These are phyloP conservation scores for Craspedostauros australis DNA, from an alignment of 108 stramenopile species.

Conservation along the genomic window DNA sequence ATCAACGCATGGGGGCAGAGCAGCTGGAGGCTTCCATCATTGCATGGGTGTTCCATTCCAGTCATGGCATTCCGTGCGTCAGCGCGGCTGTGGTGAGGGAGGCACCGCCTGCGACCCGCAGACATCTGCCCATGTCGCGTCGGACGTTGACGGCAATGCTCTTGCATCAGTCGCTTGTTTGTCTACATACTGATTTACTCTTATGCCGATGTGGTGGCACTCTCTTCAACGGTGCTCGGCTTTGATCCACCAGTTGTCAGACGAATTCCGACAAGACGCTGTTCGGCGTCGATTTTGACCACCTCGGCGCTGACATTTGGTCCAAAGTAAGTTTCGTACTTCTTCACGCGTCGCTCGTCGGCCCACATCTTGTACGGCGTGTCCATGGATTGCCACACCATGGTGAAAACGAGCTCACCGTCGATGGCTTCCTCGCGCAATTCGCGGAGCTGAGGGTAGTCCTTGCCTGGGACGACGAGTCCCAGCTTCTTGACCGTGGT, in stretches of 20 bases:
- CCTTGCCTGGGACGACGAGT: conserved; percentile 88
- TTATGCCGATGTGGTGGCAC: background rate
- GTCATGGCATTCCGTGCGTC: too few species aligned
- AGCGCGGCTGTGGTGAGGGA: too few species aligned
- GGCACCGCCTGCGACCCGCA: too few species aligned
- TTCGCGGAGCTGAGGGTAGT: conserved; percentile 90
- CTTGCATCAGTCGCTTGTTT: too few species aligned
- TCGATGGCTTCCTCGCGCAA: conserved; percentile 63
- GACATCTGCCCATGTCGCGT: too few species aligned
- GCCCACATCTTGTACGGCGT: conserved; percentile 98
- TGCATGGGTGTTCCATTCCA: too few species aligned
- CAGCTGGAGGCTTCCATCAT: too few species aligned
- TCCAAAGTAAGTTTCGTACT: conserved; percentile 94
- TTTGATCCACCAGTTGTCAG: conserved; percentile 61
- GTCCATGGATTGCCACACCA: conserved; percentile 90
- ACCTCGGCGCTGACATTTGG: conserved; percentile 86
- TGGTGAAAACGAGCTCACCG: conserved; percentile 82
- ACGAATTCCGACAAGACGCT: conserved; percentile 87
- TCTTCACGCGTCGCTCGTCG: conserved; percentile 84
- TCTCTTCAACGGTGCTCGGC: background rate
- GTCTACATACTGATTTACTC: too few species aligned
- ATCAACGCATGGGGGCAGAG: too few species aligned
- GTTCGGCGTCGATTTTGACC: conserved; percentile 90
- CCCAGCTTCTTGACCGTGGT: conserved; percentile 95
- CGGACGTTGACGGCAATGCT: too few species aligned